Percentiles rank a stretch among this genome's conserved stretches.
phyloP scores from a whole-genome alignment of 495 filamentous ascomycete species.

The Penicillium antarcticum region DNA sequence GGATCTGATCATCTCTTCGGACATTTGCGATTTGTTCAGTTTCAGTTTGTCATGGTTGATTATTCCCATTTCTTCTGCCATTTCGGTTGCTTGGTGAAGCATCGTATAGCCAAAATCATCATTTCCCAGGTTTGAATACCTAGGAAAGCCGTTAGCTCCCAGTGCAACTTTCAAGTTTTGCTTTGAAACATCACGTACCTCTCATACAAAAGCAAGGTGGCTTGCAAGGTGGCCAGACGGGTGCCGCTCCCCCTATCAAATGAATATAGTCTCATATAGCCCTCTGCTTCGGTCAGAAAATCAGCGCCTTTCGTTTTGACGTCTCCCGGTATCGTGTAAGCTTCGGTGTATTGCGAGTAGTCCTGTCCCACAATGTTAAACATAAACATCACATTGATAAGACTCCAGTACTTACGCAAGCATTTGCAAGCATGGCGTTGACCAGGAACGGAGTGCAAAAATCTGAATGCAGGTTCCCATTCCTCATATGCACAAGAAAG shows the following conservation, averaged over 20 bases:
- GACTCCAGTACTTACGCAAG: slow-evolving; percentile 19
- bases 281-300: slow-evolving; percentile 31
- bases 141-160: background rate
- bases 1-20: slow-evolving; percentile 23
- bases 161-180: background rate
- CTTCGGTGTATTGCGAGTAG: slow-evolving; percentile 29
- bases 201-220: slow-evolving; percentile 30
- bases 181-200: slow-evolving; percentile 10
- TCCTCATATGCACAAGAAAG: slow-evolving; percentile 35
- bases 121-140: slow-evolving; percentile 28
- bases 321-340: slow-evolving; percentile 25
- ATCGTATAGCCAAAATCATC: slow-evolving; percentile 29
- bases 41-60: slow-evolving; percentile 10
- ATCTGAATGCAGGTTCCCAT: slow-evolving; percentile 21
- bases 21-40: slow-evolving; percentile 11
- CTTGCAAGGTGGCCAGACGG: slow-evolving; percentile 25
- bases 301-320: slow-evolving; percentile 25
- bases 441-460: slow-evolving; percentile 45
- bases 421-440: slow-evolving; percentile 42
- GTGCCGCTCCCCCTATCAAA: slow-evolving; percentile 18
- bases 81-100: slow-evolving; percentile 27
- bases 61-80: slow-evolving; percentile 27
- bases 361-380: slow-evolving; percentile 8
- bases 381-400: background rate
- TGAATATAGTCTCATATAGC: slow-evolving; percentile 14